Base-by-base conservation (phyloP, 2,329 filamentous ascomycete genomes). In the Diplodia corticola region DNA sequence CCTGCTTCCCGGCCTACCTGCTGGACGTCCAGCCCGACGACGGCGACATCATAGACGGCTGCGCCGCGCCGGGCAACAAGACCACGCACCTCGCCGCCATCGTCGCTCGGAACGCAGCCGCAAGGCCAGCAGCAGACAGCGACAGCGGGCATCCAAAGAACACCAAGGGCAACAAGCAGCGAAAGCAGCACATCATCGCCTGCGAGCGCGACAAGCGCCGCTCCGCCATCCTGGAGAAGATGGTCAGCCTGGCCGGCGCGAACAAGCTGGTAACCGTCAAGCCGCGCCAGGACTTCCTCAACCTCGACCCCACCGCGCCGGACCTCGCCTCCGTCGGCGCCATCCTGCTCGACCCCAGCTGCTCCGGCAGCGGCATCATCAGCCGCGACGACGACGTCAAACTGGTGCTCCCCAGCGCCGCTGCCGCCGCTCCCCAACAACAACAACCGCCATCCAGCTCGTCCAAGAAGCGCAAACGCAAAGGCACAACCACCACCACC, bases 61-160 rank as follows among this genome's bases (percentile, higher is more conserved):
- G 94, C 75, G 92, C 95, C 0, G 95, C 95, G 0, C 95, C 95
- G 1, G 95, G 95, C 5, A 99, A 99, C 78, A 99, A 99, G 80
- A 98, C 95, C 1, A 98, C 94, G 7, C 95, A 98, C 76, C 80
- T 96, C 54, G 93, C 93, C 0, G 90, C 92, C 1, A 86, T 97
- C 4, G 73, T 95, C 2, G 57, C 81, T 76, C 72, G 77, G 44
- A 35, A 59, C 46, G 17, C 17, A 13, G 26, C 20, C 4, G 28
- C 53, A 17, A 10, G n/a, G n/a, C n/a, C 15, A 3, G 40, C 17
- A 5, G 15, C 37, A 5, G 37, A 5, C 4, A 6, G 15, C 15
- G 13, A 20, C 30, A 10, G 30, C 30, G 30, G 30, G 30, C 7
- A 33, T 10, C 30, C 5, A 7, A 44, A n/a, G 24, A 53, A n/a